A percentile compares a stretch with the other conserved stretches of the same genome.
phyloP scores from a whole-genome alignment of 768 basidiomycete genomes.

The Nidularia sp. region DNA sequence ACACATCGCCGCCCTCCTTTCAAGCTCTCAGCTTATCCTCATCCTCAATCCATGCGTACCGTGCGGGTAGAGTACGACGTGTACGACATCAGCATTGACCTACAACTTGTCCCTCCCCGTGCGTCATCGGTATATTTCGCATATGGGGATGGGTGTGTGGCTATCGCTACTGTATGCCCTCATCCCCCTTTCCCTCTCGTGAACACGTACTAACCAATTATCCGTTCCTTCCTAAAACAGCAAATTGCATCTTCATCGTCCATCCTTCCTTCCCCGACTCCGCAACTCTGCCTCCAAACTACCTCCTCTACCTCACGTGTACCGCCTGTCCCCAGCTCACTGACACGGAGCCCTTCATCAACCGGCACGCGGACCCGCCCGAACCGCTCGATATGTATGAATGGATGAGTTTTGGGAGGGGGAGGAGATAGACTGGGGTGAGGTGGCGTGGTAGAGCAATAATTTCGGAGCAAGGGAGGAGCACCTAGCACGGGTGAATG shows the following conservation, averaged over 20 bases:
- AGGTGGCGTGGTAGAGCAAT: not conserved
- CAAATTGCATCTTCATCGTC: constrained; percentile 25
- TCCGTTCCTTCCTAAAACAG: constrained; percentile 7
- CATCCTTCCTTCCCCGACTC: constrained; percentile 8
- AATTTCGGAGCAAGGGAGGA: not conserved
- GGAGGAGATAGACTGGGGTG: not conserved
- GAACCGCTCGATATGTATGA: not conserved
- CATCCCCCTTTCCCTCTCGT: not conserved
- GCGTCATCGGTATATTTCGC: constrained; percentile 43
- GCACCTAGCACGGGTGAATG: not conserved
- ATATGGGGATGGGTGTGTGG: constrained; percentile 39
- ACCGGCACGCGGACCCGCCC: constrained; percentile 25
- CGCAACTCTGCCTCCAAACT: constrained; percentile 6
- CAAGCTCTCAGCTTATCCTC: too few species aligned
- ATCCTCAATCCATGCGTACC: constrained; percentile 10
- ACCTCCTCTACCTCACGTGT: constrained; percentile 17
- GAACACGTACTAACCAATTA: constrained; percentile 9
- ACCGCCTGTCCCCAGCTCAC: constrained; percentile 56
- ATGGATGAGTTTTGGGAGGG: not conserved
- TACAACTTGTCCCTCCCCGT: constrained; percentile 35
- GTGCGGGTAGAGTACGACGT: constrained; percentile 17
- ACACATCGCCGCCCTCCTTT: constrained; percentile 31
- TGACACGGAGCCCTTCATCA: constrained; percentile 47
- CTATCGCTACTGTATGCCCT: constrained; percentile 40
- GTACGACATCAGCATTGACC: constrained; percentile 29